Evolutionary conservation across 2,329 filamentous ascomycete species (phyloP).

Genomic region (Calonectria pteridis): DNA sequence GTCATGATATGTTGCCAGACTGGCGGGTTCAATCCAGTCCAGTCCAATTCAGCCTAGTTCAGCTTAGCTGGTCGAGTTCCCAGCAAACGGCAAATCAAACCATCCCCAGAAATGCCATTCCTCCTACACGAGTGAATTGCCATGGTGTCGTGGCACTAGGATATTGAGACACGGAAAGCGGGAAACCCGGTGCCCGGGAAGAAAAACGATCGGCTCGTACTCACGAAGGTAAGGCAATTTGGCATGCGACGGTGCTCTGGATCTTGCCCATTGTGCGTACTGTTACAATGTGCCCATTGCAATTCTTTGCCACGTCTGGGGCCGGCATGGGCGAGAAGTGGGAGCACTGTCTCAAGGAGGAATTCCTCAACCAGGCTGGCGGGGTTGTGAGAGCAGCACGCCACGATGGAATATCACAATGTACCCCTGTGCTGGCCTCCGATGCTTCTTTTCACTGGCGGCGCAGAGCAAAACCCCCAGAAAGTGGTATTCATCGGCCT

Average conservation of each 20-base stretch:
- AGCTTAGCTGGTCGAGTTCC: background rate
- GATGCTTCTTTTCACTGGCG: background rate
- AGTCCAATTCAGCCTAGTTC: background rate
- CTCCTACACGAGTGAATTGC: background rate
- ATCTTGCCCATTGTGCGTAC: background rate
- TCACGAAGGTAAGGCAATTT: background rate
- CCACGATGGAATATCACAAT: constrained; percentile 12
- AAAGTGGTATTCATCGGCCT: background rate
- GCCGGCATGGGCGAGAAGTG: background rate
- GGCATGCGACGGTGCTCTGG: constrained; percentile 1
- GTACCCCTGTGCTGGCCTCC: constrained; percentile 8
- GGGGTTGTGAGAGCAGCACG: background rate
- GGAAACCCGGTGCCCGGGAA: constrained; percentile 11
- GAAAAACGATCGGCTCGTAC: background rate
- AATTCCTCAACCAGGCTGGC: constrained; percentile 14
- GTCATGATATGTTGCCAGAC: background rate
- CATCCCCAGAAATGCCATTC: constrained; percentile 10
- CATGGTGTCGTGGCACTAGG: background rate
- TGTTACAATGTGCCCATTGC: background rate
- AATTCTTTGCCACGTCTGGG: background rate
- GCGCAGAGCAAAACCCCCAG: background rate
- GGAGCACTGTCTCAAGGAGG: constrained; percentile 7
- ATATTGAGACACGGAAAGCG: constrained; percentile 17
- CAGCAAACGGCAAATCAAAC: background rate
- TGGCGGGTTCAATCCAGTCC: constrained; percentile 3